These are phyloP conservation scores for Capsicum pubescens DNA, from an alignment of 257 asterid species.

Conservation along the genomic window DNA sequence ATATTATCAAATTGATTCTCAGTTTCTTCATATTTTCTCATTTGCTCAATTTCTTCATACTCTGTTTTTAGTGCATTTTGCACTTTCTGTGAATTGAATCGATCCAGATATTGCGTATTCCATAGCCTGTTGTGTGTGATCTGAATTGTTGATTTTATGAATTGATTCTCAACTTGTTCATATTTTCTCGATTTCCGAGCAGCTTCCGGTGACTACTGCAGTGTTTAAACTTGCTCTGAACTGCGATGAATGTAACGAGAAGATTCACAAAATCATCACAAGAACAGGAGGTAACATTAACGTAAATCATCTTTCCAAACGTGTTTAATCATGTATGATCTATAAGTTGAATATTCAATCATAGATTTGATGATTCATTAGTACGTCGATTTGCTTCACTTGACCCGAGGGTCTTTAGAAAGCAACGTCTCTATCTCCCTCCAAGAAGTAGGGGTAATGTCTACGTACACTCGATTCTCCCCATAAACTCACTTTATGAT, in stretches of 20 bases:
- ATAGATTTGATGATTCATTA: neutral
- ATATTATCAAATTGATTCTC: neutral
- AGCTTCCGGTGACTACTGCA: constrained; percentile 68
- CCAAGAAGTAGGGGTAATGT: too few species aligned
- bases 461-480: too few species aligned
- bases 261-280: constrained; percentile 54
- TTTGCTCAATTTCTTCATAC: too few species aligned
- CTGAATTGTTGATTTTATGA: neutral
- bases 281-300: constrained; percentile 56
- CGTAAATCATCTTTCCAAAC: neutral
- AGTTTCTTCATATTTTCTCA: too few species aligned
- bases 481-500: too few species aligned
- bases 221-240: constrained; percentile 62
- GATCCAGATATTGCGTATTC: neutral
- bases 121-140: neutral
- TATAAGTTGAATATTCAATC: neutral
- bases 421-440: too few species aligned
- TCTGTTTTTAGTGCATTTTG: neutral
- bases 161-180: neutral
- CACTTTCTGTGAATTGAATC: neutral
- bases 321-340: neutral
- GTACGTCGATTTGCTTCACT: too few species aligned
- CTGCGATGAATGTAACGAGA: constrained; percentile 79
- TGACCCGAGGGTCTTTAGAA: too few species aligned
- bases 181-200: neutral